Percentiles rank a stretch among this genome's conserved stretches.
These are phyloP conservation scores for Chalciporus sphaerocephalus DNA, from an alignment of 768 basidiomycete genomes.

Conservation along the genomic window DNA sequence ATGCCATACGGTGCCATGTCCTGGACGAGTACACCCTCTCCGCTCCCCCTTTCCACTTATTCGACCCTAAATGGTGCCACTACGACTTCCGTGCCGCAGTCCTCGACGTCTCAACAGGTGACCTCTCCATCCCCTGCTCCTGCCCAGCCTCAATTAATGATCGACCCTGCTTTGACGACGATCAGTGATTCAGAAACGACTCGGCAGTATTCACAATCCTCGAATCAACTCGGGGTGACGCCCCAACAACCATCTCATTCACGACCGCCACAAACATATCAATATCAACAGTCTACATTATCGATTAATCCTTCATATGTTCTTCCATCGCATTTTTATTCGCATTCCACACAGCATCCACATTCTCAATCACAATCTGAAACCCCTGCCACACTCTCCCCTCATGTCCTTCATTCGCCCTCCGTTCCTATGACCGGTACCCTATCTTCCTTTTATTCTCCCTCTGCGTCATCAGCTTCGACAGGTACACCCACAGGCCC, in stretches of 20 bases:
- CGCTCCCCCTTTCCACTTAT: slow-evolving; percentile 64
- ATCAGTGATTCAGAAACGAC: slow-evolving; percentile 48
- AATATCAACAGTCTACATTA: slow-evolving; percentile 38
- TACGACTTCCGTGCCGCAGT: slow-evolving; percentile 35
- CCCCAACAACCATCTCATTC: slow-evolving; percentile 30
- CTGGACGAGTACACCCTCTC: slow-evolving; percentile 41
- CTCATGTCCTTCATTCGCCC: slow-evolving; percentile 63
- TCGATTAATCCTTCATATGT: slow-evolving; percentile 42
- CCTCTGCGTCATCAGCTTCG: slow-evolving; percentile 30
- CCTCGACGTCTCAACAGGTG: slow-evolving; percentile 29
- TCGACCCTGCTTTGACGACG: slow-evolving; percentile 63
- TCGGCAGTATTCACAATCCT: slow-evolving; percentile 42
- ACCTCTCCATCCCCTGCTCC: slow-evolving; percentile 23
- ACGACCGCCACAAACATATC: slow-evolving; percentile 38
- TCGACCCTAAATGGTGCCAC: slow-evolving; percentile 80
- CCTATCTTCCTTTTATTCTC: slow-evolving; percentile 39
- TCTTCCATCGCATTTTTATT: slow-evolving; percentile 37
- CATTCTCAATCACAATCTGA: slow-evolving; percentile 31
- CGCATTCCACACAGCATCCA: slow-evolving; percentile 29
- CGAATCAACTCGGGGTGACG: slow-evolving; percentile 37
- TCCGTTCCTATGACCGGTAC: slow-evolving; percentile 33
- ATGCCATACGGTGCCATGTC: slow-evolving; percentile 49
- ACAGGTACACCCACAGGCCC: slow-evolving; percentile 26
- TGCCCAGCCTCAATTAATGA: slow-evolving; percentile 46
- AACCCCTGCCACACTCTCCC: slow-evolving; percentile 64